A percentile compares a stretch with the other conserved stretches of the same genome.
phyloP scores from a whole-genome alignment of 495 filamentous ascomycete species.

The Lepidopterella palustris region DNA sequence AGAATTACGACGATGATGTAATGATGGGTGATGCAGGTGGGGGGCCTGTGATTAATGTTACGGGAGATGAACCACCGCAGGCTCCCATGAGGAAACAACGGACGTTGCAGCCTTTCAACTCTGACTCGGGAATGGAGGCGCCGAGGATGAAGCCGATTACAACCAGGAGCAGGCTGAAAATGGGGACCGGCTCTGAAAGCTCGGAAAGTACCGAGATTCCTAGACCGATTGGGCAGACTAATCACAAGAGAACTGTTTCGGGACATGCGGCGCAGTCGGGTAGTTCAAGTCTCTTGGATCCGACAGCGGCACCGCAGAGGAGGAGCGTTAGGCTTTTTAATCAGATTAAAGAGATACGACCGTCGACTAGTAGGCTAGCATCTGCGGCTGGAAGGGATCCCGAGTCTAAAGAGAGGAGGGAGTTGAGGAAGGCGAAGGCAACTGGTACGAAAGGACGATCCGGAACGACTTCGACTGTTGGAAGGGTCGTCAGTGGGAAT shows the following conservation, averaged over 20 bases:
- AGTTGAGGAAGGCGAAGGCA: constrained; percentile 71
- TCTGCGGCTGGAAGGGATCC: constrained; percentile 42
- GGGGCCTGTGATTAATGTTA: constrained; percentile 19
- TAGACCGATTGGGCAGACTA: constrained; percentile 41
- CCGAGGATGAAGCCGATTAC: constrained; percentile 56
- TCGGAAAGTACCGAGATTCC: constrained; percentile 47
- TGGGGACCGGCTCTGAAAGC: constrained; percentile 33
- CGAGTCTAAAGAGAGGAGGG: constrained; percentile 53
- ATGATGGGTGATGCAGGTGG: constrained; percentile 35
- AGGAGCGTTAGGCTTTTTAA: constrained; percentile 76
- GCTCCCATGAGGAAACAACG: constrained; percentile 59
- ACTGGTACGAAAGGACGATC: constrained; percentile 52
- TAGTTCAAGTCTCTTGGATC: constrained; percentile 25
- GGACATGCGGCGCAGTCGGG: constrained; percentile 62
- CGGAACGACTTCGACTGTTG: constrained; percentile 56
- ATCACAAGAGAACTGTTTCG: constrained; percentile 79
- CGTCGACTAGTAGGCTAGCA: constrained; percentile 51
- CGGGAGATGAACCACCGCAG: constrained; percentile 54
- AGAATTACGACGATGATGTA: constrained; percentile 33
- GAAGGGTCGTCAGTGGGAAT: constrained; percentile 83
- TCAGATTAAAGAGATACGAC: constrained; percentile 48
- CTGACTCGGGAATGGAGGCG: constrained; percentile 50
- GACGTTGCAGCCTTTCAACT: constrained; percentile 48
- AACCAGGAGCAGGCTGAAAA: constrained; percentile 32
- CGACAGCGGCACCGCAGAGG: constrained; percentile 59